These are phyloP conservation scores for Ramaria sp. DNA, from an alignment of 768 basidiomycete genomes.

Conservation along the genomic window DNA sequence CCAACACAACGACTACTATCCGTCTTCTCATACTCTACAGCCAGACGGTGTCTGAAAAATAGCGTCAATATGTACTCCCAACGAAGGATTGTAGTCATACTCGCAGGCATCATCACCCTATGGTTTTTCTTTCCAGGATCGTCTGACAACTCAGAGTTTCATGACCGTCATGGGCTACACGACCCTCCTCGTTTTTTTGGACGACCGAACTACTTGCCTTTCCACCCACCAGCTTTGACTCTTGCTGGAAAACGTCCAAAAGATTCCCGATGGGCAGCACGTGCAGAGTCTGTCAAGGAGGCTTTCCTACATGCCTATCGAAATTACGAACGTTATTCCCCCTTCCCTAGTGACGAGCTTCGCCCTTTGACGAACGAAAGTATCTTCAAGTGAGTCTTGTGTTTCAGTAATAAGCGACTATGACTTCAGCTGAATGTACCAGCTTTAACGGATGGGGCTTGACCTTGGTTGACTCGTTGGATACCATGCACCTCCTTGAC, in stretches of 20 bases:
- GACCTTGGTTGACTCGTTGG: conserved; percentile 34
- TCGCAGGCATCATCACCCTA: not conserved
- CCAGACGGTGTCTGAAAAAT: not conserved
- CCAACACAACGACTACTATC: too few species aligned
- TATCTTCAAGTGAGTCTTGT: conserved; percentile 38
- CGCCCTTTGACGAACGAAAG: conserved; percentile 36
- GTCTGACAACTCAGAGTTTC: not conserved
- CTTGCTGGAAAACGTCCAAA: not conserved
- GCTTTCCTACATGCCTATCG: conserved; percentile 62
- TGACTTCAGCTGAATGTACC: not conserved
- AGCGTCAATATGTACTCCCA: not conserved
- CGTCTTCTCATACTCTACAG: not conserved
- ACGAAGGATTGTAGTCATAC: not conserved
- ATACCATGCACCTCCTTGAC: conserved; percentile 31
- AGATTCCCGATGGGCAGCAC: conserved; percentile 31
- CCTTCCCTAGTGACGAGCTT: conserved; percentile 50
- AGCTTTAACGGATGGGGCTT: conserved; percentile 20
- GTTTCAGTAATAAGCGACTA: not conserved
- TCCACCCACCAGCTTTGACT: not conserved
- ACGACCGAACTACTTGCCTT: not conserved
- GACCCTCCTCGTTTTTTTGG: not conserved
- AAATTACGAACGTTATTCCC: conserved; percentile 52
- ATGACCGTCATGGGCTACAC: not conserved
- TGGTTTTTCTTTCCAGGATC: not conserved
- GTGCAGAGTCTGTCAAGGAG: conserved; percentile 45